Conservation (phyloP, 2,329 filamentous ascomycete genomes). For the Aspergillus tanneri region DNA sequence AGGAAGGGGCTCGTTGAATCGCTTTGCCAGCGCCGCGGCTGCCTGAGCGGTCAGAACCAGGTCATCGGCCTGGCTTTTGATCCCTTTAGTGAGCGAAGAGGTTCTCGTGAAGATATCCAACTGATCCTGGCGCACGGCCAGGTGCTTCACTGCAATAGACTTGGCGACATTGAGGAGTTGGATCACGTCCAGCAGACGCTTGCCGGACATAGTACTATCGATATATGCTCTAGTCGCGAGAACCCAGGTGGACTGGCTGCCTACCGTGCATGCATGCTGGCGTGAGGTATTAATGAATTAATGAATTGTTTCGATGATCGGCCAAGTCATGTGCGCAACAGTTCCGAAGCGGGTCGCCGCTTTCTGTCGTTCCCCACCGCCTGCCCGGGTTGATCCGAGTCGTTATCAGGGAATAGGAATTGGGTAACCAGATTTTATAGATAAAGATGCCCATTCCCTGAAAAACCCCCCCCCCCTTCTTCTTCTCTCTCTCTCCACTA, state of each 20-base stretch:
- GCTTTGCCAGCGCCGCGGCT: constrained; percentile 58
- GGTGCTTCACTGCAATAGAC: constrained; percentile 64
- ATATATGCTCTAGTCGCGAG: not conserved
- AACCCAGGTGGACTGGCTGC: constrained; percentile 1
- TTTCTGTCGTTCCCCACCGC: constrained; percentile 18
- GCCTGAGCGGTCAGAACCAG: constrained; percentile 62
- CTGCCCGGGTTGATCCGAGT: constrained; percentile 9
- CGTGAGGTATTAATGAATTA: too few relatives aligned
- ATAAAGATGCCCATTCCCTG: constrained; percentile 12
- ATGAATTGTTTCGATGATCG: not conserved
- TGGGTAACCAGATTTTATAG: constrained; percentile 5
- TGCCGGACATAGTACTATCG: constrained; percentile 52
- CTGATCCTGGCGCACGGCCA: constrained; percentile 59
- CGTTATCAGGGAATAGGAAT: constrained; percentile 3
- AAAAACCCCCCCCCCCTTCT: constrained; percentile 3
- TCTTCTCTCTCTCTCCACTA: constrained; percentile 7
- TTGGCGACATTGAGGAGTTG: constrained; percentile 69
- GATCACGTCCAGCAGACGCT: constrained; percentile 69
- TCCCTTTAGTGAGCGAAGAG: constrained; percentile 62
- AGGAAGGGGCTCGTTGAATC: constrained; percentile 52
- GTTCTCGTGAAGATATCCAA: constrained; percentile 63
- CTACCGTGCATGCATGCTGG: constrained; percentile 23
- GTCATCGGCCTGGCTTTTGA: constrained; percentile 61
- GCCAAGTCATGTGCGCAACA: constrained; percentile 1
- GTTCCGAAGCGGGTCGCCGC: constrained; percentile 11